A percentile compares a stretch with the other conserved stretches of the same genome.
Evolutionary conservation across 75 land plant genomes (phyloP).

Genomic region (Cunninghamia lanceolata): DNA sequence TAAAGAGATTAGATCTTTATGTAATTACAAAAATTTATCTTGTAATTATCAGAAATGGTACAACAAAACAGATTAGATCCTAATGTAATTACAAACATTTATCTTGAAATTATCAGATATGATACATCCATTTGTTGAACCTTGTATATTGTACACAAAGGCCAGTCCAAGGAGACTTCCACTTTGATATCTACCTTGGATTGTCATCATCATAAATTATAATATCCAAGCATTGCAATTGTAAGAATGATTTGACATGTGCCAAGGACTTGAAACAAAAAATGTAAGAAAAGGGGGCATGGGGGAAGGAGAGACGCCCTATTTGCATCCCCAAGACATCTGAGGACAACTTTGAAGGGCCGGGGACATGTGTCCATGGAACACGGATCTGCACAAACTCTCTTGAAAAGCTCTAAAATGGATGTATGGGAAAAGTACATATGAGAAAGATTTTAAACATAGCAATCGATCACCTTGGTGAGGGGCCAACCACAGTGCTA

Average conservation of each 20-base stretch:
- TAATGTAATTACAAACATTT: not conserved
- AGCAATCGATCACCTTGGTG: not conserved
- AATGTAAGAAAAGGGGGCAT: too few species aligned
- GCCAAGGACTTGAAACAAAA: too few species aligned
- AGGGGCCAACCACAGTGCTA: not conserved
- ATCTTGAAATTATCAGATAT: not conserved
- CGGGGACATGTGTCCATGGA: too few species aligned
- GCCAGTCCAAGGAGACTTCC: not conserved
- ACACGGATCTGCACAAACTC: not conserved
- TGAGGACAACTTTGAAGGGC: too few species aligned
- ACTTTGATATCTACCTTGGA: not conserved
- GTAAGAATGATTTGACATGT: too few species aligned
- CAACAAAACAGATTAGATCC: not conserved
- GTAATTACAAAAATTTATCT: not conserved
- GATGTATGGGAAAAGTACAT: not conserved
- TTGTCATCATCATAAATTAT: not conserved
- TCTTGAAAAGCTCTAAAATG: not conserved
- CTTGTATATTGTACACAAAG: not conserved
- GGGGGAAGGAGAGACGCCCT: too few species aligned
- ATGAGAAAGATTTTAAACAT: too few species aligned
- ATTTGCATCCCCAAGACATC: too few species aligned
- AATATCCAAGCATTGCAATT: not conserved
- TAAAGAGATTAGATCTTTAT: not conserved
- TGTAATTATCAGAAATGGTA: not conserved
- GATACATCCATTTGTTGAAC: not conserved